phyloP scores from a whole-genome alignment of 2,329 filamentous ascomycete species.

The Neonectria neomacrospora region DNA sequence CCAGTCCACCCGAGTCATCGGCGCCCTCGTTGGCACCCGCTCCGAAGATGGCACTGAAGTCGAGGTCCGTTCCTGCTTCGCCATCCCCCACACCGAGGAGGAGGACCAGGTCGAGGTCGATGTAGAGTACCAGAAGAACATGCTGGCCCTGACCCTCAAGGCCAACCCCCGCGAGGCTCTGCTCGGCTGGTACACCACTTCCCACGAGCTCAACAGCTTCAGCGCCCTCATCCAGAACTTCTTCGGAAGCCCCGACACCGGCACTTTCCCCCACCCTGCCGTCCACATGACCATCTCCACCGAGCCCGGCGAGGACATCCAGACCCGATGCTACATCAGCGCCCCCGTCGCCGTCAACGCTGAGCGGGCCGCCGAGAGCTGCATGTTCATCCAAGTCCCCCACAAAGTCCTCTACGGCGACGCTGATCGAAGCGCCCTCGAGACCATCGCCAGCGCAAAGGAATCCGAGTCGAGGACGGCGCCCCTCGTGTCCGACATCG shows the following conservation, averaged over 20 bases:
- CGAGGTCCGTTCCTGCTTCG: slow-evolving; percentile 95
- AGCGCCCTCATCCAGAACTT: slow-evolving; percentile 98
- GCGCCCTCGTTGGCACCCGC: slow-evolving; percentile 90
- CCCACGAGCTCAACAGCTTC: slow-evolving; percentile 97
- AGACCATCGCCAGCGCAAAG: slow-evolving; percentile 85
- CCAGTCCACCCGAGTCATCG: slow-evolving; percentile 95
- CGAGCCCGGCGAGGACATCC: slow-evolving; percentile 86
- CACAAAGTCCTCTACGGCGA: slow-evolving; percentile 93
- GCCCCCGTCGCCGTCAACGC: slow-evolving; percentile 94
- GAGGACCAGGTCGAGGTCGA: slow-evolving; percentile 99
- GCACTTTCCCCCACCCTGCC: slow-evolving; percentile 96
- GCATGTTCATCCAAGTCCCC: slow-evolving; percentile 96
- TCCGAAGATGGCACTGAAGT: slow-evolving; percentile 97
- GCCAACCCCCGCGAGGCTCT: slow-evolving; percentile 93
- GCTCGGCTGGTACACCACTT: slow-evolving; percentile 98
- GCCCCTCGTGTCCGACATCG: slow-evolving; percentile 85
- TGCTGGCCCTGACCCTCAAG: slow-evolving; percentile 94
- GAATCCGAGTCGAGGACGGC: slow-evolving; percentile 79
- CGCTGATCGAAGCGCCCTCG: slow-evolving; percentile 72
- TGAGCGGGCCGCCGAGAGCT: slow-evolving; percentile 94
- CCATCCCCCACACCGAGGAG: slow-evolving; percentile 97
- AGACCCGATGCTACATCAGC: slow-evolving; percentile 93
- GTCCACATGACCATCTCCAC: slow-evolving; percentile 96
- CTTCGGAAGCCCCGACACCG: slow-evolving; percentile 95
- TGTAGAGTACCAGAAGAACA: slow-evolving; percentile 99